Evolutionary conservation across 2,329 filamentous ascomycete species (phyloP).

Genomic region (Diplodia seriata): DNA sequence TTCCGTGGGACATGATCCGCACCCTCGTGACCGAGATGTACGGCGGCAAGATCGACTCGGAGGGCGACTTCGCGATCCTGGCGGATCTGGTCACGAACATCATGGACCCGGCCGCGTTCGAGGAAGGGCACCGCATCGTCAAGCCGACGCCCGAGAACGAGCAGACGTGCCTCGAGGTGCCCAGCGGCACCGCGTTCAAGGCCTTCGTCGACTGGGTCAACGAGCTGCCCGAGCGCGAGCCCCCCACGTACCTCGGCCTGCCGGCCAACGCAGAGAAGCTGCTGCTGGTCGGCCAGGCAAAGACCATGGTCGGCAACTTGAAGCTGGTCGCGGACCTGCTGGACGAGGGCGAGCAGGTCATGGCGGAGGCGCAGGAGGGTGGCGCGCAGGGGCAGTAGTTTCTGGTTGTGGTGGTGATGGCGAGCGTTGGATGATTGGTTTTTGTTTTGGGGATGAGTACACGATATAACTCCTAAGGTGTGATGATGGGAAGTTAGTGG

Average conservation of each 20-base stretch:
- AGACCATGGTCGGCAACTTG: slow-evolving; percentile 82
- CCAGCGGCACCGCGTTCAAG: slow-evolving; percentile 78
- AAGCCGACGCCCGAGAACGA: slow-evolving; percentile 56
- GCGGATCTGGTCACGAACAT: slow-evolving; percentile 75
- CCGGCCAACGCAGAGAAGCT: slow-evolving; percentile 97
- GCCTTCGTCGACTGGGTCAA: slow-evolving; percentile 95
- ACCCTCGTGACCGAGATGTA: slow-evolving; percentile 93
- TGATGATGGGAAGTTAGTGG: neutral
- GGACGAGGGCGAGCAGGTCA: slow-evolving; percentile 91
- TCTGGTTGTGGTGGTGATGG: too few relatives aligned
- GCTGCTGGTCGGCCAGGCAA: slow-evolving; percentile 84
- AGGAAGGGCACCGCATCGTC: slow-evolving; percentile 89
- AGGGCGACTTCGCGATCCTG: slow-evolving; percentile 79
- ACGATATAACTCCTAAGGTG: too few relatives aligned
- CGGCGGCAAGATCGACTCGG: slow-evolving; percentile 95
- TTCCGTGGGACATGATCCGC: slow-evolving; percentile 96
- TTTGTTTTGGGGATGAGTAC: too few relatives aligned
- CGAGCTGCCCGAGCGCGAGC: slow-evolving; percentile 89
- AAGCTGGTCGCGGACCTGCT: slow-evolving; percentile 84
- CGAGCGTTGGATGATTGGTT: neutral
- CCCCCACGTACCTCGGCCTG: slow-evolving; percentile 90
- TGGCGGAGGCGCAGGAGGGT: slow-evolving; percentile 63
- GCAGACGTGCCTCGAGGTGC: slow-evolving; percentile 68
- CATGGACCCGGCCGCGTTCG: slow-evolving; percentile 87
- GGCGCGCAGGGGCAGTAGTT: neutral